These are phyloP conservation scores for Podila minutissima DNA, from an alignment of 192 early-diverging fungal genomes.

Conservation along the genomic window DNA sequence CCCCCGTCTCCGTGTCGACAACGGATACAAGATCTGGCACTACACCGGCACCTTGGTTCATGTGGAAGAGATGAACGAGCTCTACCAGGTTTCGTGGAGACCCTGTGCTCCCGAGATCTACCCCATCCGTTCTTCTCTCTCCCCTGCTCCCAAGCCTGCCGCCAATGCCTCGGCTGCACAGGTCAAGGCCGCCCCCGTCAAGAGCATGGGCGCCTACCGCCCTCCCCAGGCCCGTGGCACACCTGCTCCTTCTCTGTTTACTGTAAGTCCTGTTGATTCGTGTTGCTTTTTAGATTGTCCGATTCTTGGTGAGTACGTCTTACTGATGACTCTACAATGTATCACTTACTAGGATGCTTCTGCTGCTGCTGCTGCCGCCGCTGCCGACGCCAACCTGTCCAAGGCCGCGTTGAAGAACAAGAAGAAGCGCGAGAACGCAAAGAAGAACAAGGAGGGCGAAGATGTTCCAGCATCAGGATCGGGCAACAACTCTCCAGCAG, in stretches of 20 bases:
- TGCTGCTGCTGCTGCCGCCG: conserved; percentile 14
- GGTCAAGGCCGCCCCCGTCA: conserved; percentile 55
- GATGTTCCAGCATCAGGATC: conserved; percentile 31
- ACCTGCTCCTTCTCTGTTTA: conserved; percentile 52
- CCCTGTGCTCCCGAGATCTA: conserved; percentile 71
- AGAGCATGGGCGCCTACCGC: conserved; percentile 70
- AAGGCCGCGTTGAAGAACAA: conserved; percentile 75
- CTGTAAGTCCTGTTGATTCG: conserved; percentile 21
- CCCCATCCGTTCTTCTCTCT: conserved; percentile 81
- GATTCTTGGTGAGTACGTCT: neutral
- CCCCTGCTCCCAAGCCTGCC: conserved; percentile 73
- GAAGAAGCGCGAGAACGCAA: conserved; percentile 74
- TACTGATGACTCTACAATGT: neutral
- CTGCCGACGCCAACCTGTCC: conserved; percentile 48
- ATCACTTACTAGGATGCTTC: conserved; percentile 11
- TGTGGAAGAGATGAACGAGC: conserved; percentile 80
- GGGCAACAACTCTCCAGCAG: conserved; percentile 16
- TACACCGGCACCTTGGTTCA: conserved; percentile 88
- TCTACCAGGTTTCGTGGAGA: conserved; percentile 83
- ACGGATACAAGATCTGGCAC: conserved; percentile 97
- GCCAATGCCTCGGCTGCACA: conserved; percentile 58
- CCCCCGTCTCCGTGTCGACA: conserved; percentile 95
- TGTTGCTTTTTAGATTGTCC: neutral
- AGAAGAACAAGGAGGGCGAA: conserved; percentile 61
- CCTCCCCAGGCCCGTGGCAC: conserved; percentile 74